Conservation (phyloP, 805 yeast species). For the Candida tibetensis region DNA sequence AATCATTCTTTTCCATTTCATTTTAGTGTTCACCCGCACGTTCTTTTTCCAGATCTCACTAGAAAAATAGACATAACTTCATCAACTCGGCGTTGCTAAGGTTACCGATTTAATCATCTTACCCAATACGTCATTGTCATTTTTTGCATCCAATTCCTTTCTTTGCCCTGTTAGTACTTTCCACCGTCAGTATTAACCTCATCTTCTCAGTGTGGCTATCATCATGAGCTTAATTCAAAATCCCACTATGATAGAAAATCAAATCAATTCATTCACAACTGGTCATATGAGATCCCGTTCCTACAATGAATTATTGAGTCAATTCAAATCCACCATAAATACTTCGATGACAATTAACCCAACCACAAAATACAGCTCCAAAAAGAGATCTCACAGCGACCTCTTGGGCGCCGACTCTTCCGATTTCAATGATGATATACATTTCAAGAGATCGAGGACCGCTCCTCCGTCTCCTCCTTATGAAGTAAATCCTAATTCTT, state of each 20-base stretch:
- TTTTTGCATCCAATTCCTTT: background rate
- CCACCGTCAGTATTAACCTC: no score
- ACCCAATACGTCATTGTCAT: background rate
- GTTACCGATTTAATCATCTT: background rate
- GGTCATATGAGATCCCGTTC: constrained; percentile 35
- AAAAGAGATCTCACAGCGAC: constrained; percentile 31
- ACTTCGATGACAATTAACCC: constrained; percentile 5
- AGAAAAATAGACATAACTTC: background rate
- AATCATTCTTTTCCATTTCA: no score
- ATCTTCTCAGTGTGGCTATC: no score
- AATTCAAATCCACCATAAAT: constrained; percentile 21
- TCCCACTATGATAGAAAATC: constrained; percentile 32
- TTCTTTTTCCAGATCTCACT: background rate
- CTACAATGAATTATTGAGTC: constrained; percentile 31
- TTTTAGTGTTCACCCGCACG: background rate
- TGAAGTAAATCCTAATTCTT: constrained; percentile 3
- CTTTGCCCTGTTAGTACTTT: no score
- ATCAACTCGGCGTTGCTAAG: background rate
- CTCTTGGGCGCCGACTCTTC: constrained; percentile 5
- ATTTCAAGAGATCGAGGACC: constrained; percentile 39
- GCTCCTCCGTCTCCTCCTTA: constrained; percentile 37
- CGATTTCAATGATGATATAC: constrained; percentile 2
- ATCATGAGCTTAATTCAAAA: constrained; percentile 29
- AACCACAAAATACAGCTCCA: constrained; percentile 9
- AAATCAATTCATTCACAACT: constrained; percentile 25